These are phyloP conservation scores for Lentinula boryana DNA, from an alignment of 768 basidiomycete genomes.

Conservation along the genomic window DNA sequence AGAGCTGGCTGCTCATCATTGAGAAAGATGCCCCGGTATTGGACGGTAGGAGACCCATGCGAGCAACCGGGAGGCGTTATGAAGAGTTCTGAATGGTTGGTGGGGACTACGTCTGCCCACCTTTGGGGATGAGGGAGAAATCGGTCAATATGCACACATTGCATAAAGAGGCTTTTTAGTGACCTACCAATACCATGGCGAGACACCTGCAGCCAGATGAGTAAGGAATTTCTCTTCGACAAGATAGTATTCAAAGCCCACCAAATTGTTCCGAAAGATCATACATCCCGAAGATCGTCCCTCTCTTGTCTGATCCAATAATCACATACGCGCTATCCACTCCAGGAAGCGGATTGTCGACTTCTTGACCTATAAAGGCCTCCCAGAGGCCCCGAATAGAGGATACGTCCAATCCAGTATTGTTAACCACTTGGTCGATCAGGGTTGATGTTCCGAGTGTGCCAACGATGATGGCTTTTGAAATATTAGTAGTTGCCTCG, in stretches of 20 bases:
- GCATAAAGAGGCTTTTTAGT: not conserved
- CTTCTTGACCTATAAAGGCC: conserved; percentile 44
- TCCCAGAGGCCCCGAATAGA: conserved; percentile 64
- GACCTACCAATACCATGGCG: conserved; percentile 62
- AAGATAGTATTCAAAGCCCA: conserved; percentile 12
- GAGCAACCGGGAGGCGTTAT: conserved; percentile 38
- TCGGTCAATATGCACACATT: not conserved
- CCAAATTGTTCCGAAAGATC: conserved; percentile 70
- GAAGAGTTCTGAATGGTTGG: conserved; percentile 41
- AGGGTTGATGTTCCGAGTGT: conserved; percentile 54
- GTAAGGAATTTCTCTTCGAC: not conserved
- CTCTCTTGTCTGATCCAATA: conserved; percentile 63
- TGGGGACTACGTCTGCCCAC: conserved; percentile 77
- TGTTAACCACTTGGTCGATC: conserved; percentile 45
- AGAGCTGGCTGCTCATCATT: conserved; percentile 75
- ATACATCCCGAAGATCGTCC: conserved; percentile 61
- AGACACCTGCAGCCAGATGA: conserved; percentile 39
- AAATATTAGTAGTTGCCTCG: conserved; percentile 12
- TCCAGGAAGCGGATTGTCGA: conserved; percentile 51
- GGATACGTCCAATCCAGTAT: conserved; percentile 48
- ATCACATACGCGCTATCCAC: conserved; percentile 60
- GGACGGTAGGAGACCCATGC: conserved; percentile 61
- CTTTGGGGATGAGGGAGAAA: conserved; percentile 19
- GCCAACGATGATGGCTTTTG: conserved; percentile 55
- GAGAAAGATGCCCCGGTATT: conserved; percentile 68